Base-by-base conservation (phyloP, 2,329 filamentous ascomycete species). In the Hysterium pulicare region DNA sequence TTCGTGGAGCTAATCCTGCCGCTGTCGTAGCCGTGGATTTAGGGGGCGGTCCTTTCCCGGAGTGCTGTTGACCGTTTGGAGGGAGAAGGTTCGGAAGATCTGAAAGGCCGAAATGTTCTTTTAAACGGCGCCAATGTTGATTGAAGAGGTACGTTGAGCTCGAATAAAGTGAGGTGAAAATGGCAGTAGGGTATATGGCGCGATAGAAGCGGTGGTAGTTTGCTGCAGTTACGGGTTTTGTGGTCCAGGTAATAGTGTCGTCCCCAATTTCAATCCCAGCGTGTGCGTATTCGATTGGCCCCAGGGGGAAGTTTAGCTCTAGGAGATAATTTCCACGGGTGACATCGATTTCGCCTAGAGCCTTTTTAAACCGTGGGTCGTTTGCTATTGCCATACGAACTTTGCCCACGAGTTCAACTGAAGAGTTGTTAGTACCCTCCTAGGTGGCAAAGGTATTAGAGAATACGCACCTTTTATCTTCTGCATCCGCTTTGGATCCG, bases 261-360 rank as follows among this genome's bases (percentile, higher is more conserved):
- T 69, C 53, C 52, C 67, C 68, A 61, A 74, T 22, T 35, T 64
- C 60, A 23, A 61, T 52, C 7, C 75, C 75, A 16, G 64, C 68
- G 3, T 70, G 67, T 46, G 71, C 71, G 43, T 71, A 77, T 46
- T 76, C 73, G 47, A 62, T 56, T 30, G 73, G 73, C 3, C 69
- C 70, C 33, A 71, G 64, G 1, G 74, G 75, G 36, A 73, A 76
- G 13, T 59, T 62, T 15, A 75, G 60, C 37, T 77, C 72, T 4
- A 78, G 57, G 73, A 72, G 76, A 38, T 58, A 62, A 19, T 61
- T 66, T n/a, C 71, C 68, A 13, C 69, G 57, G 33, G 62, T 66
- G 6, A 61, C 39, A 38, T 73, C 66, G 26, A 69, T 45, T 30
- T 64, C 56, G 5, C 72, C 72, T 15, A 72, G 50, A 16, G 42